A percentile compares a stretch with the other conserved stretches of the same genome.
Evolutionary conservation across 129 eudicot species (phyloP).

Genomic region (Ambrosia artemisiifolia): DNA sequence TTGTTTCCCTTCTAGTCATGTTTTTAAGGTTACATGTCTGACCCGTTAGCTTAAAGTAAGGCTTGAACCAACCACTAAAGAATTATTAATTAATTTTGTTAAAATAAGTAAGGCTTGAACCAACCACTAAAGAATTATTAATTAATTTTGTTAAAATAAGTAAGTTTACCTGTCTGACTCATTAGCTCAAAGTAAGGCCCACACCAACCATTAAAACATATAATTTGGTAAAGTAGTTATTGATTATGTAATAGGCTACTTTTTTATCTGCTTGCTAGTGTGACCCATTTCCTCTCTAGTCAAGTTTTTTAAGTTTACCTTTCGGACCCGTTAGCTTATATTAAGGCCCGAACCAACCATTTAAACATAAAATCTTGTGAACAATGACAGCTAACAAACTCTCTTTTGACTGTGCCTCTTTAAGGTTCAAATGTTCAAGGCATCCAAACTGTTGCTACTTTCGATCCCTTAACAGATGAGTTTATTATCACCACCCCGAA

Average conservation of each 20-base stretch:
- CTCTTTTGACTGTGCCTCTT: conserved; percentile 13
- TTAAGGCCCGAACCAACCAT: neutral
- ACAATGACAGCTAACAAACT: neutral
- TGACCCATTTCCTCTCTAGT: neutral
- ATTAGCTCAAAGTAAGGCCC: too few species aligned
- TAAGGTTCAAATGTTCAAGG: conserved; percentile 96
- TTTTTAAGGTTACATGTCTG: neutral
- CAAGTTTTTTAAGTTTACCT: neutral
- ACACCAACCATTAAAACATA: neutral
- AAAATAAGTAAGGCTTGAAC: neutral
- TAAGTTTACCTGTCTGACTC: neutral
- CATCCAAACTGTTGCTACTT: conserved; percentile 75
- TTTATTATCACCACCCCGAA: conserved; percentile 83
- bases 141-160: too few species aligned
- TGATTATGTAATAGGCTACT: neutral
- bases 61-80: neutral
- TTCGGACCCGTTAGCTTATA: neutral
- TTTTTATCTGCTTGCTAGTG: neutral
- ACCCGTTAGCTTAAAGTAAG: neutral
- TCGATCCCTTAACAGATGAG: conserved; percentile 79
- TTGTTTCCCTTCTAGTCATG: neutral
- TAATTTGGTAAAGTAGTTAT: neutral
- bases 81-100: too few species aligned
- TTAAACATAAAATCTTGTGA: neutral
- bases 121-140: too few species aligned